Conservation (phyloP, 2,329 filamentous ascomycete genomes). For the Ophiostoma populinum region DNA sequence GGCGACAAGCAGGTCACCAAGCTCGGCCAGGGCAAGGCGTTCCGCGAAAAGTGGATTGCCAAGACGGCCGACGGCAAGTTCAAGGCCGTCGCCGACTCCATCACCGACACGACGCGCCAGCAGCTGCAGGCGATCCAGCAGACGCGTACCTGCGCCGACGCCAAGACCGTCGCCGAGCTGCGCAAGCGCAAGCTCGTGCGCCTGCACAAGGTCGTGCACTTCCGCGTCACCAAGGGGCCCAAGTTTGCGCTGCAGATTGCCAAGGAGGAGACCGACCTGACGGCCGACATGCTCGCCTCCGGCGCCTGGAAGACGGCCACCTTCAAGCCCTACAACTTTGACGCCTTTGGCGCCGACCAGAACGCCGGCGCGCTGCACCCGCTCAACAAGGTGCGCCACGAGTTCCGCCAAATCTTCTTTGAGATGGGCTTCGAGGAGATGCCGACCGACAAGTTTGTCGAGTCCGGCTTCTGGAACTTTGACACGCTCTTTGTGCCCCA, state of each 20-base stretch:
- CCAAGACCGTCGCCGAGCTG: slow-evolving; percentile 63
- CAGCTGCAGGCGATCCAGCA: slow-evolving; percentile 58
- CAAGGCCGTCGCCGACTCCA: slow-evolving; percentile 45
- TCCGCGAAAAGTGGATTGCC: slow-evolving; percentile 58
- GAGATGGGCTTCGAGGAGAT: slow-evolving; percentile 98
- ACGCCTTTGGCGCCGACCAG: slow-evolving; percentile 41
- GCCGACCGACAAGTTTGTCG: slow-evolving; percentile 84
- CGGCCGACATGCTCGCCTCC: slow-evolving; percentile 73
- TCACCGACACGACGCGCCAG: slow-evolving; percentile 63
- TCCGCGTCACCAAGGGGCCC: slow-evolving; percentile 65
- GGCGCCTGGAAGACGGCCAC: slow-evolving; percentile 84
- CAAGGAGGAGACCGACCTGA: slow-evolving; percentile 90
- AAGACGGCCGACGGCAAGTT: slow-evolving; percentile 39
- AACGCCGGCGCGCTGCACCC: slow-evolving; percentile 45
- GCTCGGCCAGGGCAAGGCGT: slow-evolving; percentile 87
- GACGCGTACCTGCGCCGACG: slow-evolving; percentile 47
- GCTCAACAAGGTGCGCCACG: slow-evolving; percentile 85
- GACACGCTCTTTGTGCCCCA: slow-evolving; percentile 92
- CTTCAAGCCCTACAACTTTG: slow-evolving; percentile 50
- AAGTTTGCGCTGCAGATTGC: slow-evolving; percentile 81
- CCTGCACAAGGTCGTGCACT: slow-evolving; percentile 69
- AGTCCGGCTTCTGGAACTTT: slow-evolving; percentile 99
- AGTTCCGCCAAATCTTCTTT: slow-evolving; percentile 97
- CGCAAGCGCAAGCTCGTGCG: slow-evolving; percentile 85
- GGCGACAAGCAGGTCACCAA: slow-evolving; percentile 59